These are phyloP conservation scores for Candida michaelii DNA, from an alignment of 805 yeast genomes.

Conservation along the genomic window DNA sequence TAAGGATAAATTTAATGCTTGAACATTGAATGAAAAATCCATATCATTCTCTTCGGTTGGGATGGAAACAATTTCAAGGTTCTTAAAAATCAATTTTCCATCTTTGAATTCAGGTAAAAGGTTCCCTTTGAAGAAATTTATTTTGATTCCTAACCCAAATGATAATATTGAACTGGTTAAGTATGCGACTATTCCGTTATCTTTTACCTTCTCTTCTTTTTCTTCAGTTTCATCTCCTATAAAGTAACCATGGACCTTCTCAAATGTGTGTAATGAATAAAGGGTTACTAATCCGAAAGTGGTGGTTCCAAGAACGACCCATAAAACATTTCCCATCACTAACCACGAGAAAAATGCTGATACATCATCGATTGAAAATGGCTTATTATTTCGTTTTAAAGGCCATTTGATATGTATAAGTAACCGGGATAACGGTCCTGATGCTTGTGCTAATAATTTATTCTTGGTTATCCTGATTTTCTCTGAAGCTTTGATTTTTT, in stretches of 20 bases:
- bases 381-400: conserved; percentile 46
- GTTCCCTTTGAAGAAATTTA: conserved; percentile 38
- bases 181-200: conserved; percentile 31
- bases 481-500: neutral
- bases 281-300: conserved; percentile 51
- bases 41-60: conserved; percentile 15
- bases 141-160: conserved; percentile 36
- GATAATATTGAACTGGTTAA: conserved; percentile 38
- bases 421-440: conserved; percentile 29
- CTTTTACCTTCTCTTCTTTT: conserved; percentile 9
- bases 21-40: conserved; percentile 36
- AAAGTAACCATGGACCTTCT: conserved; percentile 21
- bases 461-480: conserved; percentile 19
- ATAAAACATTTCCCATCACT: conserved; percentile 55
- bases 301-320: conserved; percentile 58
- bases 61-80: conserved; percentile 27
- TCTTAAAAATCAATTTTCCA: conserved; percentile 49
- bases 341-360: conserved; percentile 58
- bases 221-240: conserved; percentile 19
- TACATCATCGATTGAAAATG: conserved; percentile 50
- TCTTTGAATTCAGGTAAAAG: conserved; percentile 46
- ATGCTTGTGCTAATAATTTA: conserved; percentile 30
- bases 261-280: conserved; percentile 42
- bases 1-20: conserved; percentile 44
- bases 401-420: conserved; percentile 48